A percentile compares a stretch with the other conserved stretches of the same genome.
Evolutionary conservation across 2,329 filamentous ascomycete genomes (phyloP).

Genomic region (Sclerotinia glacialis): DNA sequence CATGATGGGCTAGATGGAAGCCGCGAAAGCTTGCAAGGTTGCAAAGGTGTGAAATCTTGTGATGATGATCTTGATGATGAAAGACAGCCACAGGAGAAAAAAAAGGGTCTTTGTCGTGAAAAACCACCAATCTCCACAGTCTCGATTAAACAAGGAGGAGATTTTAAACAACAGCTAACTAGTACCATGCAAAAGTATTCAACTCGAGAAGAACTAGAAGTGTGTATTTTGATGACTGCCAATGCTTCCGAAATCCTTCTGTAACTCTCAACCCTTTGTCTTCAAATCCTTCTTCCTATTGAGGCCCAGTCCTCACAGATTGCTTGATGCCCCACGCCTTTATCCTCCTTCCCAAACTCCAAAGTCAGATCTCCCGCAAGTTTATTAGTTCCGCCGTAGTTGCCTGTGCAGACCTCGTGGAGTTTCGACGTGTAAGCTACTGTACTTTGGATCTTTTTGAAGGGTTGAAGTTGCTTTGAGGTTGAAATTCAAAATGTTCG

Average conservation of each 20-base stretch:
- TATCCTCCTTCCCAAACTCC: conserved; percentile 28
- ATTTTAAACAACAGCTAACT: conserved; percentile 40
- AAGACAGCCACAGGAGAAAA: conserved; percentile 31
- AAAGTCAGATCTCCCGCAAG: conserved; percentile 16
- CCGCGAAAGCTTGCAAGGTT: conserved; percentile 30
- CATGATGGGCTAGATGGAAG: conserved; percentile 51
- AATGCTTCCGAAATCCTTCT: conserved; percentile 33
- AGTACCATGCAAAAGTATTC: conserved; percentile 41
- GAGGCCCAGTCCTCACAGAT: conserved; percentile 28
- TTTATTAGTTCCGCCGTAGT: not conserved
- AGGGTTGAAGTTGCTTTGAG: not conserved
- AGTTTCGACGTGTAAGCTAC: not conserved
- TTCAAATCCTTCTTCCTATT: conserved; percentile 24
- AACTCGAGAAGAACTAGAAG: conserved; percentile 40
- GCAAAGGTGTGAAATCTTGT: conserved; percentile 25
- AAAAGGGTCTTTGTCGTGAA: conserved; percentile 33
- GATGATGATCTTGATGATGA: conserved; percentile 27
- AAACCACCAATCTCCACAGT: conserved; percentile 32
- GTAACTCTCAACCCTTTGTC: conserved; percentile 27
- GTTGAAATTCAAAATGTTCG: conserved; percentile 3
- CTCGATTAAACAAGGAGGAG: conserved; percentile 31
- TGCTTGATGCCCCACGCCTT: conserved; percentile 28
- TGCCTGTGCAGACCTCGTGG: not conserved
- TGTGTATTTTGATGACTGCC: conserved; percentile 41
- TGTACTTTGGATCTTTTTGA: not conserved